These are phyloP conservation scores for Epichloe sp. DNA, from an alignment of 2,329 filamentous ascomycete species.

Conservation along the genomic window DNA sequence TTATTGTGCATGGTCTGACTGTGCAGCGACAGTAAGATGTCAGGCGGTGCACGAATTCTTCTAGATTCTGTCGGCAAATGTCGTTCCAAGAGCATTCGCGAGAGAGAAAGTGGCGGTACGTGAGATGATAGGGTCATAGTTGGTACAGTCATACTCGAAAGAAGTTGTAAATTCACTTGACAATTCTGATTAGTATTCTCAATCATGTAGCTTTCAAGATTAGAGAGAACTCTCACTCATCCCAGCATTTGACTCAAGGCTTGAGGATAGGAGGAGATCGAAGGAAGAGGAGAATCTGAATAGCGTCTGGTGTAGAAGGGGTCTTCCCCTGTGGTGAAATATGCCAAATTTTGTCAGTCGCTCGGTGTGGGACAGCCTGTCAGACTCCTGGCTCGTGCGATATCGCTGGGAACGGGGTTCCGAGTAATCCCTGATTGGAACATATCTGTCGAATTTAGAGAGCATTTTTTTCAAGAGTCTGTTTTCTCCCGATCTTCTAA, in stretches of 20 bases:
- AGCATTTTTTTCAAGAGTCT: background rate
- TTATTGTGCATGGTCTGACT: conserved; percentile 26
- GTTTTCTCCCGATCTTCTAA: background rate
- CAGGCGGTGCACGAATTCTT: background rate
- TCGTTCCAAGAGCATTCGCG: background rate
- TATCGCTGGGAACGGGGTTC: conserved; percentile 30
- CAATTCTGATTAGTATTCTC: background rate
- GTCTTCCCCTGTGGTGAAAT: background rate
- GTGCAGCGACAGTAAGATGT: background rate
- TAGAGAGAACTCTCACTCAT: background rate
- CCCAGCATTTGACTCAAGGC: background rate
- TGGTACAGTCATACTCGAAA: background rate
- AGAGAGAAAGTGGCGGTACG: background rate
- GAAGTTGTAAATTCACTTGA: background rate
- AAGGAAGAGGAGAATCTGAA: background rate
- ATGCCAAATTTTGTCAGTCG: conserved; percentile 23
- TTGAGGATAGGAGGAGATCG: background rate
- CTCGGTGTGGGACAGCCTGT: conserved; percentile 30
- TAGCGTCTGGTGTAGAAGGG: background rate
- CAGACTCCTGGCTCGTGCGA: conserved; percentile 28
- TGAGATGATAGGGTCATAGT: background rate
- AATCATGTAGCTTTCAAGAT: background rate
- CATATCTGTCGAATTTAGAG: conserved; percentile 32
- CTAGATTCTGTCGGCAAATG: background rate
- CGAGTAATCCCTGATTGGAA: conserved; percentile 28